Base-by-base conservation (phyloP, 1,284 basidiomycete genomes). In the Grifola frondosa region DNA sequence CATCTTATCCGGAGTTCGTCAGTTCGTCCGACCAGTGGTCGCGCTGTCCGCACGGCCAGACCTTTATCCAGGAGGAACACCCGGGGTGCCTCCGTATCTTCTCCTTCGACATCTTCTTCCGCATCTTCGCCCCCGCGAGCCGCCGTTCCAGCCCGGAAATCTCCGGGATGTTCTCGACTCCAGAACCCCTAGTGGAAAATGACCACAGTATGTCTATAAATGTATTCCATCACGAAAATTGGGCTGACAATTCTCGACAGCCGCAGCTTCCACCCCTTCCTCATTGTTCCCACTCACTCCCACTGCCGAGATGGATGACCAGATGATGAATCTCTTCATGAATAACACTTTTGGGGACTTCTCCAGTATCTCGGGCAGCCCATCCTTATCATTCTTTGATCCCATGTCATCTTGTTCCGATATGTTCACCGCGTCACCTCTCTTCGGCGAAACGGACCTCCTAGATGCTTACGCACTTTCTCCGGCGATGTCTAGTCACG, bases 1-100 rank as follows among this genome's bases (percentile, higher is more conserved):
- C 51, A 53, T 38, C 48, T 50, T 29, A 50, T 53, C 42, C 49
- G 51, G 21, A 48, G 51, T 22, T n/a, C n/a, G n/a, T 50, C 51
- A 40, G 49, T 43, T 44, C 51, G 51, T 33, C 36, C 49, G 21
- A 36, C 48, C 20, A 44, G 42, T 23, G 37, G 33, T 20, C 29
- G 51, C 17, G 42, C 42, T 15, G 45, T 48, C 25, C 44, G 51
- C 30, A 42, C 42, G 40, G 48, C 51, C 36, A 42, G 42, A 17
- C 45, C 47, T n/a, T 44, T 49, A 43, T 16, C 42, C n/a, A 45
- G 51, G 35, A 45, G 51, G 24, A 43, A 35, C 24, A 45, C 51
- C 17, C 30, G 51, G 16, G 51, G 51, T 19, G 40, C 38, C 21
- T 47, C 44, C 32, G 38, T 42, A 22, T 22, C 32, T 33, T 35